phyloP scores from a whole-genome alignment of 495 filamentous ascomycete species.

The Articulospora tetracladia region DNA sequence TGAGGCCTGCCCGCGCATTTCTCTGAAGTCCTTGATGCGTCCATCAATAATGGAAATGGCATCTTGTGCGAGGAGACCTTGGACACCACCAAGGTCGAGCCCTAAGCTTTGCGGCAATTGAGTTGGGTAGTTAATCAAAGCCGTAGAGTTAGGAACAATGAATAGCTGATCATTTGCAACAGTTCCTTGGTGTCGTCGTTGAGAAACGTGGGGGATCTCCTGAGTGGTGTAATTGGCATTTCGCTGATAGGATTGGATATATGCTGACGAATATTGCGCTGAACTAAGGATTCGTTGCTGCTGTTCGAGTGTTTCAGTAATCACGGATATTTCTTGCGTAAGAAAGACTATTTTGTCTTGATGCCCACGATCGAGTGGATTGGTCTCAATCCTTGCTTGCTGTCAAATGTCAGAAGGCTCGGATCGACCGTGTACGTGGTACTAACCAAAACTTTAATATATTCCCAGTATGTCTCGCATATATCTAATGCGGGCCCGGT shows the following conservation, averaged over 20 bases:
- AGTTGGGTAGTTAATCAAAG: background rate
- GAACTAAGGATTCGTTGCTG: conserved; percentile 10
- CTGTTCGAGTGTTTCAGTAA: conserved; percentile 27
- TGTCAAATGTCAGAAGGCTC: background rate
- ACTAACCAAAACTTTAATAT: conserved; percentile 27
- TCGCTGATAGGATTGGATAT: background rate
- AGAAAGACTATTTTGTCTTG: conserved; percentile 33
- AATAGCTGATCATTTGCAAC: background rate
- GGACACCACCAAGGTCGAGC: conserved; percentile 24
- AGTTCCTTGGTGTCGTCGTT: background rate
- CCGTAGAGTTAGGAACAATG: no score
- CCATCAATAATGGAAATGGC: conserved; percentile 14
- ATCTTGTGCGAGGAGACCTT: conserved; percentile 28
- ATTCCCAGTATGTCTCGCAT: conserved; percentile 29
- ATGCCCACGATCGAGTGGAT: conserved; percentile 30
- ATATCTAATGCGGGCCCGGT: conserved; percentile 18
- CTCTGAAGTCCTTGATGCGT: conserved; percentile 5
- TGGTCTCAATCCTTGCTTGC: conserved; percentile 32
- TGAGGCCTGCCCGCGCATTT: conserved; percentile 21
- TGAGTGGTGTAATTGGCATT: background rate
- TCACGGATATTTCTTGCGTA: conserved; percentile 35
- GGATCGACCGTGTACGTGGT: conserved; percentile 8
- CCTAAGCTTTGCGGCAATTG: background rate
- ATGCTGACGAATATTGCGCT: background rate
- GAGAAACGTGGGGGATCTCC: background rate